Base-by-base conservation (phyloP, 768 basidiomycete species). In the Amanita molliuscula region DNA sequence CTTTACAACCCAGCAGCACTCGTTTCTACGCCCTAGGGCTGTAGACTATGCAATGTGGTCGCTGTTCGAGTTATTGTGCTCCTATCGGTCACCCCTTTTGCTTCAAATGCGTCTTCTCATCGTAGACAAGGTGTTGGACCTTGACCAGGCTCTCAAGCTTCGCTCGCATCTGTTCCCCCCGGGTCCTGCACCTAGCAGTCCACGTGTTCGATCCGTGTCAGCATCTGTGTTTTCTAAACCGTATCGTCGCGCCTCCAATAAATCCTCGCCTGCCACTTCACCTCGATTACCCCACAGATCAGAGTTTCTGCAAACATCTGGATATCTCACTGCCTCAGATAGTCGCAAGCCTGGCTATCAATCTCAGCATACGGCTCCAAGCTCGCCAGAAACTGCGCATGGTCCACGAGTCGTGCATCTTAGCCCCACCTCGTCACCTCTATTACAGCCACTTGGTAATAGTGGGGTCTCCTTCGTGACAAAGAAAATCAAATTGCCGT, bases 1-100 rank as follows among this genome's bases (percentile, higher is more conserved):
- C 65, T 57, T 36, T 56, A 54, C 55, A 49, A 54, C 2, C 52
- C 55, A 18, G 51, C 51, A 34, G 20, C 57, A 53, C 46, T 49
- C 58, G 37, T 59, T 62, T 44, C 56, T 58, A 25, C 65, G 63
- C 36, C 84, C 84, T 3, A 72, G 83, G 25, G 65, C 83, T 21
- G 66, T 85, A 4, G 87, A 89, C 60, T 88, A 86, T 55, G 65
- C 77, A 7, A 67, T 82, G 1, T 88, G 85, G 85, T 88, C 86
- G 3, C 61, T 81, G 25, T 64, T 88, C 23, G 82, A 87, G 56
- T 71, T 84, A 48, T 61, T 84, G 15, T 83, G 78, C 54, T 70
- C 78, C 1, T 77, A 74, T 56, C 73, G 82, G 15, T 79, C 67
- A 34, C 84, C 85, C 0, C 69, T 89, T 25, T 65, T 75, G 47